Base-by-base conservation (phyloP, 768 basidiomycete genomes). In the Epithele typhae region DNA sequence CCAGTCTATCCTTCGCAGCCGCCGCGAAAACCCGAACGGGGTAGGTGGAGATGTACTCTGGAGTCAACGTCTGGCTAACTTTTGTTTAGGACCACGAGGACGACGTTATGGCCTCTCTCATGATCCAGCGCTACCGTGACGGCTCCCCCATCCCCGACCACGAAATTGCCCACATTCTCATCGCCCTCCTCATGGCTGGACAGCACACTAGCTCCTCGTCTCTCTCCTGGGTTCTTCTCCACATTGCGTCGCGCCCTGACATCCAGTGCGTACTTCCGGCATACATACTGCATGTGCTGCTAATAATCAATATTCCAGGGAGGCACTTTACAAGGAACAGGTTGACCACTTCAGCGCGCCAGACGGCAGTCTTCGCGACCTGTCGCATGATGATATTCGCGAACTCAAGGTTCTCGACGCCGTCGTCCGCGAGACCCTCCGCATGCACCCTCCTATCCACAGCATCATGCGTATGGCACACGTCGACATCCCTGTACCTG, bases 161-260 rank as follows among this genome's bases (percentile, higher is more conserved):
- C 55, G 92, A 98, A 65, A 87, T 98, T 49, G 93, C 96, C 0
- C 96, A 98, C 63, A 94, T 99, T 62, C 83, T 99, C 86, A 99
- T 97, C 59, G 96, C 96, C 14, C 79, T 99, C 37, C 82, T 99
- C 53, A 98, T 99, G 96, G 96, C 96, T 36, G 96, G 96, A 32
- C 96, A 99, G 69, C 96, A 99, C 68, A 99, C 96, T 0, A 91
- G 88, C 57, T 96, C 96, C 12, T 85, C 96, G 2, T 86, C 91
- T 18, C 83, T 83, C 25, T 85, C 92, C 9, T 99, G 96, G 96
- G 64, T 84, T 14, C 73, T 98, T 32, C 78, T 97, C 35, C 92
- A 96, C 60, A 64, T 98, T 24, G 95, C 93, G 23, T 70, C 79
- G 53, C 77, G 83, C 38, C 78, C 77, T 1, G 81, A 87, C 21